Percentiles rank a stretch among this genome's conserved stretches.
These are phyloP conservation scores for Collariella sp. DNA, from an alignment of 495 filamentous ascomycete species.

Conservation along the genomic window DNA sequence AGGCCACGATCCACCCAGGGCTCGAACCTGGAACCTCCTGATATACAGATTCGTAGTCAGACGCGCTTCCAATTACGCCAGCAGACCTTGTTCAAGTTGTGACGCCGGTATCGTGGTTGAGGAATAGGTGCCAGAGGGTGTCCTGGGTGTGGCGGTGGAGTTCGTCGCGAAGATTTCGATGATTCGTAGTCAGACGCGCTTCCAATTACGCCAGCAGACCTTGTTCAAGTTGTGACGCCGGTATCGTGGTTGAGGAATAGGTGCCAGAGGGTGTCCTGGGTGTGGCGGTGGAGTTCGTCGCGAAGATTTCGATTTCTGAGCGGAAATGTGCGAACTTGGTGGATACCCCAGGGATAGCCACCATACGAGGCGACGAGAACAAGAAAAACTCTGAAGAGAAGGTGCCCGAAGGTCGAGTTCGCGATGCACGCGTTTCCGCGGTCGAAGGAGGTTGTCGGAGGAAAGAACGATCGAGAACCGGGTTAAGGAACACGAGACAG, in stretches of 20 bases:
- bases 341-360: neutral
- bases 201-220: constrained; percentile 4
- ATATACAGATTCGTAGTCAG: constrained; percentile 5
- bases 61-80: constrained; percentile 4
- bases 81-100: neutral
- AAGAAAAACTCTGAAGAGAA: neutral
- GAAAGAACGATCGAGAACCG: neutral
- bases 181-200: constrained; percentile 7
- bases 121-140: neutral
- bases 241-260: too few relatives aligned
- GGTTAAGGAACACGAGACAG: too few relatives aligned
- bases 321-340: neutral
- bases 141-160: neutral
- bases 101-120: too few relatives aligned
- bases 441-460: too few relatives aligned
- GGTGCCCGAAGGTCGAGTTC: neutral
- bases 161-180: too few relatives aligned
- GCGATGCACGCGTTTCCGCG: neutral
- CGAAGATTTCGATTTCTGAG: neutral
- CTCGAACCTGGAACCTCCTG: constrained; percentile 4
- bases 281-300: neutral
- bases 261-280: neutral
- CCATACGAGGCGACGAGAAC: neutral
- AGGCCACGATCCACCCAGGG: constrained; percentile 1
- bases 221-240: neutral